Conservation (phyloP, 2,329 filamentous ascomycete species). For the Orbilia oligospora region DNA sequence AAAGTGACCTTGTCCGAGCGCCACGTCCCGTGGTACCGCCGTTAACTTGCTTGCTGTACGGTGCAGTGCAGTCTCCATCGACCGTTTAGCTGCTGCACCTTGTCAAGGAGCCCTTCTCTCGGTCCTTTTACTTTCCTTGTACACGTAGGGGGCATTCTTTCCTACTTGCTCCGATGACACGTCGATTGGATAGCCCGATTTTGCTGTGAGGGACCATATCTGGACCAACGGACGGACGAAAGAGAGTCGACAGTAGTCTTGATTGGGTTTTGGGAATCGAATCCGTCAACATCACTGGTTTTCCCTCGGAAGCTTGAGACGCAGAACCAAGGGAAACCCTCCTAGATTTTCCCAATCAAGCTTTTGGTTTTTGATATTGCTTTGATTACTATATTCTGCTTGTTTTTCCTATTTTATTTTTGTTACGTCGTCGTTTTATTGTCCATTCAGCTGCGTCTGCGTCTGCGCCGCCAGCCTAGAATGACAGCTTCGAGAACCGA, state of each 20-base stretch:
- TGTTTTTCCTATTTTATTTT: not conserved
- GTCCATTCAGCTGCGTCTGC: conserved; percentile 47
- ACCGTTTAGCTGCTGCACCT: conserved; percentile 43
- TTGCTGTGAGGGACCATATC: conserved; percentile 31
- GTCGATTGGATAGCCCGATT: conserved; percentile 51
- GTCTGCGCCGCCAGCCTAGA: conserved; percentile 53
- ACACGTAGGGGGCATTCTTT: conserved; percentile 53
- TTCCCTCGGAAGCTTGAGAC: conserved; percentile 44
- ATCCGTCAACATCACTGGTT: conserved; percentile 30
- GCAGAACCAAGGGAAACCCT: conserved; percentile 30
- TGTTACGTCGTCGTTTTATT: conserved; percentile 35
- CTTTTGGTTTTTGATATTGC: conserved; percentile 16
- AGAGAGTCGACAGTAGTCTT: conserved; percentile 23
- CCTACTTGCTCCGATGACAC: conserved; percentile 60
- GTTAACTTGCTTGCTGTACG: conserved; percentile 22
- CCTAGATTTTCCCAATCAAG: conserved; percentile 50
- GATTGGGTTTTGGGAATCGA: conserved; percentile 24
- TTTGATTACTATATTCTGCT: conserved; percentile 21
- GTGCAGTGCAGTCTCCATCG: conserved; percentile 25
- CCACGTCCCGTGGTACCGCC: conserved; percentile 61
- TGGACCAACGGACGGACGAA: conserved; percentile 35
- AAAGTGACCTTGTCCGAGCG: conserved; percentile 60
- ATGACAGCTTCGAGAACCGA: conserved; percentile 56
- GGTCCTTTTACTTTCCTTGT: conserved; percentile 39
- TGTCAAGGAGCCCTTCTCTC: conserved; percentile 33